Base-by-base conservation (phyloP, 805 yeast species). In the Hanseniaspora hatyaiensis region DNA sequence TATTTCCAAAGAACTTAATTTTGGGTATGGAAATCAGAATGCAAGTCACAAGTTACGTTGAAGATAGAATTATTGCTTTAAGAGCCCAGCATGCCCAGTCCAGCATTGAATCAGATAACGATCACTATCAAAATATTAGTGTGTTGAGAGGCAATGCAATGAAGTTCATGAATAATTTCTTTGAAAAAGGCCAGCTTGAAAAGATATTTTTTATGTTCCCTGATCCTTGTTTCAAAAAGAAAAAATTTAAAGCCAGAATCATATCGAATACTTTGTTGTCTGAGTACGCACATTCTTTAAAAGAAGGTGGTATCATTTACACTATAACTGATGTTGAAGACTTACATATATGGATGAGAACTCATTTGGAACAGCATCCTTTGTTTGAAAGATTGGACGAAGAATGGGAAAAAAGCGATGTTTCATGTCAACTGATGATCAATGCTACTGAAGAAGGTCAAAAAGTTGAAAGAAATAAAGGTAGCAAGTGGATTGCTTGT, bases 191-290 rank as follows among this genome's bases (percentile, higher is more conserved):
- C 6, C 96, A 87, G 61, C 67, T 88, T 44, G 76, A 80, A 29
- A 92, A 89, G 69, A 84, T 92, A 75, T 92, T 92, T 67, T 92
- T 92, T 69, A 92, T 98, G 64, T 92, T 92, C 74, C 98, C 98
- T n/a, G 98, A 92, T 65, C 98, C 98, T 6, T 98, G 92, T 64
- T 92, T 92, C 71, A 92, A 92, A 63, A 94, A 86, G 65, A 74
- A 97, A 60, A 92, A 92, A 62, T 98, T 92, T 66, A 92, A 92
- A 71, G 96, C 96, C 6, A 74, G 98, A 68, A 92, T 92, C 59
- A 76, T 92, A 54, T 88, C 98, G 47, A 80, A 78, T 54, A 89
- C 97, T 2, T 68, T 92, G 52, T 70, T 87, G 48, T 74, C 89
- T 24, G 98, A 92, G 64, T 92, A 92, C 61, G 97, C 98, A 2